Evolutionary conservation across 1,284 basidiomycete species (phyloP).

Genomic region (Neotropicomus parvogracilis): DNA sequence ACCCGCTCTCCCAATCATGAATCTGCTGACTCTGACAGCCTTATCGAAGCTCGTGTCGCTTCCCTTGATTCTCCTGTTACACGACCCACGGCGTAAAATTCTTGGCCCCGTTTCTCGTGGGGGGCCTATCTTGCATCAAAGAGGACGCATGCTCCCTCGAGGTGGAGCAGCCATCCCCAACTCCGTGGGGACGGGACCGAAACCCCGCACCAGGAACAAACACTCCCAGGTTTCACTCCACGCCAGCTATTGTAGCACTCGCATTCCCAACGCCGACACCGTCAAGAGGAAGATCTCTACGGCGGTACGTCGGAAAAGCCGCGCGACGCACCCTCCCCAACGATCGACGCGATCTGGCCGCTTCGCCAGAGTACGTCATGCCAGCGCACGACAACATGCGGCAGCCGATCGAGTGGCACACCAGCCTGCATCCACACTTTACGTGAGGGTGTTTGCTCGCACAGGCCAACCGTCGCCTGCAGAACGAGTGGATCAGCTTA

Average conservation of each 20-base stretch:
- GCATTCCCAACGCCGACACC: constrained; percentile 47
- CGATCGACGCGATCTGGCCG: constrained; percentile 34
- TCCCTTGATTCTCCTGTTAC: constrained; percentile 55
- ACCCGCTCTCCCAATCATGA: too few species aligned
- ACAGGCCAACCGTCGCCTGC: too few species aligned
- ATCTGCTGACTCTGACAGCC: too few species aligned
- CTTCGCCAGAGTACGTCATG: constrained; percentile 62
- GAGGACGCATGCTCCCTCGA: constrained; percentile 49
- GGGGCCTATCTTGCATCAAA: constrained; percentile 48
- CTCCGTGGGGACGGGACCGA: not conserved
- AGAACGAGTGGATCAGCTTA: too few species aligned
- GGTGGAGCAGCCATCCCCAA: constrained; percentile 40
- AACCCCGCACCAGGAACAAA: constrained; percentile 6
- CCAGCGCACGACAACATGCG: constrained; percentile 50
- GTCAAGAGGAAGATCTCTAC: constrained; percentile 41
- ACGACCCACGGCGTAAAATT: constrained; percentile 63
- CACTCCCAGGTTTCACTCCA: constrained; percentile 46
- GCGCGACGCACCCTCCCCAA: constrained; percentile 39
- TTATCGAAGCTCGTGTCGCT: constrained; percentile 44
- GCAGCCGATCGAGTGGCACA: constrained; percentile 38
- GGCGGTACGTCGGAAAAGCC: constrained; percentile 48
- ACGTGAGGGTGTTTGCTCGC: constrained; percentile 45
- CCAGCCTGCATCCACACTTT: constrained; percentile 21
- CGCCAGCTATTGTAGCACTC: constrained; percentile 46
- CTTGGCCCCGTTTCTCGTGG: constrained; percentile 44